phyloP scores from a whole-genome alignment of 345 rosid species.

The Luvunga scandens region DNA sequence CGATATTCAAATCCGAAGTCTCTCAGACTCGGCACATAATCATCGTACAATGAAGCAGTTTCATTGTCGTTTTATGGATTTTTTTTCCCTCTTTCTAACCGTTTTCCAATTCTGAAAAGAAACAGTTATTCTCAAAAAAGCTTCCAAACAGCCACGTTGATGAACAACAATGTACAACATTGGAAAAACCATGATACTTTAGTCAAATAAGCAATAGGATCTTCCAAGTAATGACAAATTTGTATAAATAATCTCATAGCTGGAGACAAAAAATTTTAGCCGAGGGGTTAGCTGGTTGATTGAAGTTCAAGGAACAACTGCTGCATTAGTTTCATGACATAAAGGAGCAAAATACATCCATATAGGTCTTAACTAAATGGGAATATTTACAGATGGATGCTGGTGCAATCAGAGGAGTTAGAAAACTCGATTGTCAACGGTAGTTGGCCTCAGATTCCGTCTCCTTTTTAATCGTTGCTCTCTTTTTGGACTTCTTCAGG shows the following conservation, averaged over 20 bases:
- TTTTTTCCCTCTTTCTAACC: no score
- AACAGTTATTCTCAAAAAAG: no score
- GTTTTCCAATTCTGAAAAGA: no score
- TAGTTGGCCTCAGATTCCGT: not conserved
- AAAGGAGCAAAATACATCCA: not conserved
- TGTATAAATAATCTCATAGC: not conserved
- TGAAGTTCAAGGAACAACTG: not conserved
- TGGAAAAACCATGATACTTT: no score
- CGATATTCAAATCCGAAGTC: not conserved
- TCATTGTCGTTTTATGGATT: no score
- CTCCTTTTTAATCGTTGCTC: conserved; percentile 11
- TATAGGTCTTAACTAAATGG: not conserved
- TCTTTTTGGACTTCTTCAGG: conserved; percentile 43
- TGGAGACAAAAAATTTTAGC: not conserved
- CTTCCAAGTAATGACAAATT: no score
- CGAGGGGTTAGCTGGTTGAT: not conserved
- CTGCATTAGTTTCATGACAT: not conserved
- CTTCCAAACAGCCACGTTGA: no score
- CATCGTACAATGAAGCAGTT: no score
- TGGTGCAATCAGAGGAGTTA: not conserved
- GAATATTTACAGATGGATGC: not conserved
- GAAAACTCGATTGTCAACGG: not conserved
- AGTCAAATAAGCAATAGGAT: not conserved
- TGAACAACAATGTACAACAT: no score
- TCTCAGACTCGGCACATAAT: not conserved